Evolutionary conservation across 345 rosid species (phyloP), one percentile per base, ranked within the genome.

Genomic region (Corymbia maculata): DNA sequence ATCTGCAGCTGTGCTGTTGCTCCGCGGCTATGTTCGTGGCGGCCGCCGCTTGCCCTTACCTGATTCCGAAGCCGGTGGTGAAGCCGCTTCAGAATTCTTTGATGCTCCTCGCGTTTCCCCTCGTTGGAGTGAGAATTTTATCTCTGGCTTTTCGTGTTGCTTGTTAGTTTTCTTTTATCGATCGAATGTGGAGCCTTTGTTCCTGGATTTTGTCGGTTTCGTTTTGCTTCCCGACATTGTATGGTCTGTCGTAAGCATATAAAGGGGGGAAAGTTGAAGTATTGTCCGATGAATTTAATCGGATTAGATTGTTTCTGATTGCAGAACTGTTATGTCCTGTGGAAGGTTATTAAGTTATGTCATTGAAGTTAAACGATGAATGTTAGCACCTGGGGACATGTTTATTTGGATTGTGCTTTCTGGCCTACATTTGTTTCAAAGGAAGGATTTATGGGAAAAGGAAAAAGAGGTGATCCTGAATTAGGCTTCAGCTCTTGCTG

Each of bases 1-100:
- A 98, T 88, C 93, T 98, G 88, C 97, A 93, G 79, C 94, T 93
- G 68, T 97, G 99, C 88, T 95, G 98, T 91, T 95, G 95, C 89
- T 93, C 99, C 79, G 90, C 97, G 28, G 96, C 89, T 26, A 45
- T 98, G 91, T 98, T 98, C 91, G 30, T 98, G 1, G 95, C 95
- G 7, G 97, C 98, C 32, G 97, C 96, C 16, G 96, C 88, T 86
- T 95, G 97, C 87, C 99, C 99, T 88, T 94, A 88, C 89, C 79
- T 97, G 53, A 86, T 93, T 30, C 99, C 99, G 6, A 94, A 95
- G 89, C 91, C 94, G 6, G 90, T 90, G 53, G 93, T 92, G 89
- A 96, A 93, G 88, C 94, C 95, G 86, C 88, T 96, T 51, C 98
- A 95, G 88, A 94, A 93, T 79, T 92, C 97, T 4, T 92, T 96